Evolutionary conservation across 495 filamentous ascomycete genomes (phyloP).

Genomic region (Trypethelium eluteriae): DNA sequence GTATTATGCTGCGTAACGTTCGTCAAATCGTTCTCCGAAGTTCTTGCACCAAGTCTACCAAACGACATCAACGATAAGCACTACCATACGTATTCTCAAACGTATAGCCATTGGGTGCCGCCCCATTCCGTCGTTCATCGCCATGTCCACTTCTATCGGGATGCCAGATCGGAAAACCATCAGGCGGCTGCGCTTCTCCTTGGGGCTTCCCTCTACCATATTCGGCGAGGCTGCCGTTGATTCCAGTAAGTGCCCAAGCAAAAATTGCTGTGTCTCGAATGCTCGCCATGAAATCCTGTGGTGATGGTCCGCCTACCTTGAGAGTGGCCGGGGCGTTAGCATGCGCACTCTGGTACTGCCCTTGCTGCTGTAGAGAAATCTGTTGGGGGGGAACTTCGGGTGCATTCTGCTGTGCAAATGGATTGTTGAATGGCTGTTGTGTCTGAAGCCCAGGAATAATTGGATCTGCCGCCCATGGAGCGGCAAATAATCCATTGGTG

Average conservation of each 20-base stretch:
- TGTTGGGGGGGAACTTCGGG: constrained; percentile 10
- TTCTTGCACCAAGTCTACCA: background rate
- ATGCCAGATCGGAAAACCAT: constrained; percentile 49
- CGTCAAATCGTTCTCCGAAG: background rate
- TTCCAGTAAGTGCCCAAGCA: constrained; percentile 72
- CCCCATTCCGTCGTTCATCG: constrained; percentile 2
- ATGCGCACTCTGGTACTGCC: constrained; percentile 14
- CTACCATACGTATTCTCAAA: constrained; percentile 4
- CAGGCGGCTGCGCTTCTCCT: constrained; percentile 51
- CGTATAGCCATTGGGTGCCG: constrained; percentile 2
- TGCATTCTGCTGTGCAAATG: constrained; percentile 31
- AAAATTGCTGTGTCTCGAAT: constrained; percentile 81
- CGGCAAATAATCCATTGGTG: constrained; percentile 65
- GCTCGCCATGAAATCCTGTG: constrained; percentile 62
- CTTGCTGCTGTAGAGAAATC: constrained; percentile 6
- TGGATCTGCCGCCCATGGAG: constrained; percentile 65
- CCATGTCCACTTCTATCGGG: constrained; percentile 12
- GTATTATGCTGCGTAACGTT: background rate
- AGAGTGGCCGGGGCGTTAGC: background rate
- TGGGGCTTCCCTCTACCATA: constrained; percentile 55
- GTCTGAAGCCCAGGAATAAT: constrained; percentile 36
- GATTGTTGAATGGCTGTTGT: constrained; percentile 19
- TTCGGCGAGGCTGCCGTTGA: constrained; percentile 66
- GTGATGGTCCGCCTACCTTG: constrained; percentile 17
- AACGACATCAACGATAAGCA: background rate